These are phyloP conservation scores for Aspergillus ruber DNA, from an alignment of 2,329 filamentous ascomycete genomes.

Conservation along the genomic window DNA sequence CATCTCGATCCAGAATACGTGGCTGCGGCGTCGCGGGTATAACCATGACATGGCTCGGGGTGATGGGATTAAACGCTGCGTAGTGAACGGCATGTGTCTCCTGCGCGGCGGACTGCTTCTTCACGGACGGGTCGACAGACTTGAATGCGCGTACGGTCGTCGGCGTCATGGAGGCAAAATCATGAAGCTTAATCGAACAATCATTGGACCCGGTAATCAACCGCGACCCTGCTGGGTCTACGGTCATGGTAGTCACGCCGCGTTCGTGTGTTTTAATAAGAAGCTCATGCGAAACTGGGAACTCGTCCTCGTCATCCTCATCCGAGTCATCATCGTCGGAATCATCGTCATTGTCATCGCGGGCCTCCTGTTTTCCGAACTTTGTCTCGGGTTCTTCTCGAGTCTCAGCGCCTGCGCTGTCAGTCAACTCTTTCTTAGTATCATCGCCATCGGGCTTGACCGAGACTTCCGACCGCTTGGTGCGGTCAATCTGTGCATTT, in stretches of 20 bases:
- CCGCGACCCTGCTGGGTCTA: slow-evolving; percentile 78
- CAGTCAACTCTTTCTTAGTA: slow-evolving; percentile 15
- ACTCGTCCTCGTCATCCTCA: slow-evolving; percentile 81
- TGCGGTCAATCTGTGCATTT: slow-evolving; percentile 72
- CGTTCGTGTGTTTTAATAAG: slow-evolving; percentile 87
- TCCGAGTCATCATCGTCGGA: slow-evolving; percentile 55
- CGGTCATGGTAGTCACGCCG: slow-evolving; percentile 72
- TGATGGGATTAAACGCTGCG: slow-evolving; percentile 76
- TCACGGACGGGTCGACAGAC: slow-evolving; percentile 76
- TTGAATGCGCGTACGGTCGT: slow-evolving; percentile 92
- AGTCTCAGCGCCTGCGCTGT: slow-evolving; percentile 16
- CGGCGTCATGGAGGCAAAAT: slow-evolving; percentile 92
- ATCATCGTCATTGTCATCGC: slow-evolving; percentile 29
- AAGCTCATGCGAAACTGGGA: slow-evolving; percentile 87
- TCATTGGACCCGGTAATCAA: slow-evolving; percentile 88
- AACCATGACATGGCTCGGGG: slow-evolving; percentile 75
- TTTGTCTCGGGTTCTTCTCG: slow-evolving; percentile 13
- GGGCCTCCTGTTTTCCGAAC: neutral
- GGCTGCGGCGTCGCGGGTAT: slow-evolving; percentile 85
- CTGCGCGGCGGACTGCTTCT: slow-evolving; percentile 62
- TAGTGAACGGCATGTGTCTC: slow-evolving; percentile 87
- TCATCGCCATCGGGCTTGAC: slow-evolving; percentile 21
- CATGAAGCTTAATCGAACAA: slow-evolving; percentile 85
- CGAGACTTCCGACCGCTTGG: slow-evolving; percentile 53
- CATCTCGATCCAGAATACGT: slow-evolving; percentile 82